A percentile compares a stretch with the other conserved stretches of the same genome.
These are phyloP conservation scores for Asclepias syriaca DNA, from an alignment of 257 asterid species.

Conservation along the genomic window DNA sequence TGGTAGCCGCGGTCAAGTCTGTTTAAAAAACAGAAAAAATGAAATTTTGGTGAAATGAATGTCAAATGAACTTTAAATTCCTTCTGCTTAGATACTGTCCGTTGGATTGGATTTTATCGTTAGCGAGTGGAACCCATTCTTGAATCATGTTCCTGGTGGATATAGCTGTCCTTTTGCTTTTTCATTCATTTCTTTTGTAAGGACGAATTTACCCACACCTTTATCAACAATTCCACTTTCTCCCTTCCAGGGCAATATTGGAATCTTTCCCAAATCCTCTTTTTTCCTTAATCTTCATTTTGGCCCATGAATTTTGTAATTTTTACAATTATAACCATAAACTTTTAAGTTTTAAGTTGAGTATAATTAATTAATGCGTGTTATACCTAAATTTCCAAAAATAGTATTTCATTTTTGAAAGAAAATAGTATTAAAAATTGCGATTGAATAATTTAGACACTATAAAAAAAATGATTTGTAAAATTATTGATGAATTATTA, in stretches of 20 bases:
- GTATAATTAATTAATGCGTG: no score
- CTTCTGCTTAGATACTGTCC: slow-evolving; percentile 28
- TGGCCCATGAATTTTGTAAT: no score
- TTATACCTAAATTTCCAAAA: no score
- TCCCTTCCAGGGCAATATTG: background rate
- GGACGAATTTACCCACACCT: slow-evolving; percentile 35
- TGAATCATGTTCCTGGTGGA: slow-evolving; percentile 35
- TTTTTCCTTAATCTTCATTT: no score
- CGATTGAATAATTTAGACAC: background rate
- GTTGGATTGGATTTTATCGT: slow-evolving; percentile 22
- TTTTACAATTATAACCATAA: no score
- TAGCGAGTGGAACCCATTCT: slow-evolving; percentile 44
- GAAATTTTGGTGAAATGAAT: slow-evolving; percentile 20
- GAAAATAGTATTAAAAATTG: no score
- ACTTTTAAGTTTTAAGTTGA: no score
- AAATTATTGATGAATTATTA: background rate
- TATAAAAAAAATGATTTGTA: background rate
- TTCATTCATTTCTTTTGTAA: background rate
- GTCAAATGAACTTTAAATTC: slow-evolving; percentile 43
- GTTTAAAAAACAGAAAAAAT: slow-evolving; percentile 33
- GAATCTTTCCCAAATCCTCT: background rate
- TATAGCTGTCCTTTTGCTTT: slow-evolving; percentile 41
- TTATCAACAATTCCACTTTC: background rate
- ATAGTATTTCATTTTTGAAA: no score
- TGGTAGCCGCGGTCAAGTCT: slow-evolving; percentile 29